Base-by-base conservation (phyloP, 345 rosid genomes). In the Mangifera indica region DNA sequence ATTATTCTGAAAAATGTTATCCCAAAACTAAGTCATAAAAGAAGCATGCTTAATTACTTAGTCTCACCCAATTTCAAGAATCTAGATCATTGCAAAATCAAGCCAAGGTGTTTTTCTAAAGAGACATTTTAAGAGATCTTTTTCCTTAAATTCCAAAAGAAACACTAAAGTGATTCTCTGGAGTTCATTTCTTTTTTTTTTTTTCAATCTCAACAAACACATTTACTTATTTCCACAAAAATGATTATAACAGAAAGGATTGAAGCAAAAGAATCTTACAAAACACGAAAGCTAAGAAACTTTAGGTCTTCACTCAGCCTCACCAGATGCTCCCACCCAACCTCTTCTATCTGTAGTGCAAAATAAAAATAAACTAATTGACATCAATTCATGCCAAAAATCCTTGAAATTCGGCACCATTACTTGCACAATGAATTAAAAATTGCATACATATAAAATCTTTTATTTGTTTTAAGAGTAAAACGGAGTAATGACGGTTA, bases 281-380 rank as follows among this genome's bases (percentile, higher is more conserved):
- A 25, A 76, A 84, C 62, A 42, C 86, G 89, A 72, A 93, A 89
- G 75, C 87, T 84, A 72, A 91, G 84, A 75, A 79, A 81, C 26
- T 73, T 81, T 29, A 89, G 63, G 81, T 91, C 91, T 69, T 83
- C 87, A 63, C 80, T 80, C 67, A 87, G 71, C 57, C 78, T 77
- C 49, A 81, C 80, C 21, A 91, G 77, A 63, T 84, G 82, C 69
- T 86, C 93, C 97, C 97, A 91, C 74, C 98, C 98, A 76, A 91
- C 70, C 74, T 93, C 97, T 74, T 91, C 98, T 61, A 91, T 85
- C 97, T 93, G 86, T 56, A 72, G 0, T 3, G 61, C 11, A 11
- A 65, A 76, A 72, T 15, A 63, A 29, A 22, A n/a, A 6, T 15
- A 59, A 15, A 62, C 20, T 13, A 26, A 14, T 5, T 54, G n/a